Evolutionary conservation across 306 rosid genomes (phyloP).

Genomic region (Myrica gale): DNA sequence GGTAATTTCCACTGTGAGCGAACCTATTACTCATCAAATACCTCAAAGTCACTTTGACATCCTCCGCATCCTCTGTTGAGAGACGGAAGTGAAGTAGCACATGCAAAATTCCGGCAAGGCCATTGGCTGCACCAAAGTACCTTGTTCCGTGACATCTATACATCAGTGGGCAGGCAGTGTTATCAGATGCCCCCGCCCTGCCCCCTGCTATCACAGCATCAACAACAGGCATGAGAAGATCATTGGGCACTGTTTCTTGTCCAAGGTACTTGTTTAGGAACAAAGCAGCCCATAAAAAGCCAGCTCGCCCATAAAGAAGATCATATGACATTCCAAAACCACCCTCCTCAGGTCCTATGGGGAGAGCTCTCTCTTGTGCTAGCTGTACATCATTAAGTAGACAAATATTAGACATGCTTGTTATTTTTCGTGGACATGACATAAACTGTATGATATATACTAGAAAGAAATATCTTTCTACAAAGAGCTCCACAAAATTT

Average conservation of each 20-base stretch:
- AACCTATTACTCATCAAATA: slow-evolving; percentile 80
- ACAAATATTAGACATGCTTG: slow-evolving; percentile 7
- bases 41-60: slow-evolving; percentile 69
- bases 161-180: slow-evolving; percentile 78
- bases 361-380: slow-evolving; percentile 73
- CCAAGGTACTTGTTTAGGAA: slow-evolving; percentile 69
- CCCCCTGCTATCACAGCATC: slow-evolving; percentile 86
- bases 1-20: slow-evolving; percentile 82
- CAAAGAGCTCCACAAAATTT: background rate
- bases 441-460: background rate
- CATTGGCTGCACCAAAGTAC: slow-evolving; percentile 86
- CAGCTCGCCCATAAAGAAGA: slow-evolving; percentile 81
- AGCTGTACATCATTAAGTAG: slow-evolving; percentile 38
- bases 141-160: slow-evolving; percentile 93
- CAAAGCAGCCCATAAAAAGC: slow-evolving; percentile 79
- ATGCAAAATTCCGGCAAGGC: slow-evolving; percentile 79
- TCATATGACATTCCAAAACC: slow-evolving; percentile 98
- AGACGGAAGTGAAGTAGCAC: slow-evolving; percentile 78
- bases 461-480: background rate
- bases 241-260: slow-evolving; percentile 48
- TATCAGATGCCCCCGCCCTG: slow-evolving; percentile 81
- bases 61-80: slow-evolving; percentile 59
- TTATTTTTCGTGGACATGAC: background rate
- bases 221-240: slow-evolving; percentile 56
- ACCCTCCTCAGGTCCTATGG: slow-evolving; percentile 94